Base-by-base conservation (phyloP, 805 yeast species). In the Sugiyamaella floridensis region DNA sequence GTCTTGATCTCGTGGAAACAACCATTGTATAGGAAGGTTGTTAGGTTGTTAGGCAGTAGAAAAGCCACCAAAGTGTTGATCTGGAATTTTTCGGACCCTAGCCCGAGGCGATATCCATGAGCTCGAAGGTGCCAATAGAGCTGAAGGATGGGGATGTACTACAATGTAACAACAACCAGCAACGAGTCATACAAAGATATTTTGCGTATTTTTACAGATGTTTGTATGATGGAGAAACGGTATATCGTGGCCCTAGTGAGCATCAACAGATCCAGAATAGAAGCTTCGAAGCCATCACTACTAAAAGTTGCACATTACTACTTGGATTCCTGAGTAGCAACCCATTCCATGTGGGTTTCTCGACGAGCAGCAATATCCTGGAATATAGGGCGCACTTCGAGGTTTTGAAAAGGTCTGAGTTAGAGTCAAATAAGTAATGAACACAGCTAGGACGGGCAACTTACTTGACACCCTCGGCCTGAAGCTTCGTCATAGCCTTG, bases 381-480 rank as follows among this genome's bases (percentile, higher is more conserved):
- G 59, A 79, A 83, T 6, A 71, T 75, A 2, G 78, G 70, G 51
- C 84, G 68, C 26, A 76, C 72, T 49, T 80, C 80, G 43, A 80
- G 66, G 11, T 67, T 63, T 47, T 75, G 78, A 59, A 69, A 80
- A 16, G 76, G 78, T 37, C 58, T 58, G 40, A n/a, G 52, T 49
- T 45, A 43, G 52, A 10, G 22, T 4, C n/a, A 9, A 9, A 7
- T 20, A 18, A 15, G 49, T n/a, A 16, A 29, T 6, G 2, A 6
- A 6, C 26, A 18, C n/a, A n/a, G n/a, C 22, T 12, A 6, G 18
- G n/a, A n/a, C n/a, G 18, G 19, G 18, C 16, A 9, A 53, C 61
- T 45, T 48, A 54, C 59, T 67, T 66, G 16, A 63, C 62, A n/a
- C 83, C 85, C 26, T 75, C 61, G 32, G 67, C 63, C 55, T 83